A percentile compares a stretch with the other conserved stretches of the same genome.
phyloP scores from a whole-genome alignment of 768 basidiomycete species.

The Dendrothele bispora region DNA sequence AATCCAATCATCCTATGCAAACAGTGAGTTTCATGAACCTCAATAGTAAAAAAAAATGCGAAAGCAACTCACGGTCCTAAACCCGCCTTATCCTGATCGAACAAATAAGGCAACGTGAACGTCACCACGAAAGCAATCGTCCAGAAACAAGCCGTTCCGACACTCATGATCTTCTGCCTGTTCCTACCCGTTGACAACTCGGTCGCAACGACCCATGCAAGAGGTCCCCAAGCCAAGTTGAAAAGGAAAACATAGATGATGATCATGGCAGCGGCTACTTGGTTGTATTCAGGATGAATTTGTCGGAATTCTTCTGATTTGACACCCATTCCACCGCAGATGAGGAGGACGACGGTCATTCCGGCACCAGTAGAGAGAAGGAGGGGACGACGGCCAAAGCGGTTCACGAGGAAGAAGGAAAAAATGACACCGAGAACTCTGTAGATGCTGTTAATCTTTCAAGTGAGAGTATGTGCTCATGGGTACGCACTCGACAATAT shows the following conservation, averaged over 20 bases:
- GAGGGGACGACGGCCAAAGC: conserved; percentile 6
- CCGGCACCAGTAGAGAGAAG: conserved; percentile 1
- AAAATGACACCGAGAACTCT: conserved; percentile 7
- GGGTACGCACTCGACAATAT: neutral
- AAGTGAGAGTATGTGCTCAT: neutral
- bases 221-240: conserved; percentile 10
- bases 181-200: conserved; percentile 6
- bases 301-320: conserved; percentile 3
- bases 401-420: conserved; percentile 7
- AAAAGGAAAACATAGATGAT: conserved; percentile 10
- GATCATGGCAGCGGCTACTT: conserved; percentile 4
- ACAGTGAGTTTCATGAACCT: neutral
- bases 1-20: no score
- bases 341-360: conserved; percentile 6
- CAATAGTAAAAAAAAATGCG: neutral
- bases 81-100: conserved; percentile 1
- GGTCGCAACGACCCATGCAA: conserved; percentile 9
- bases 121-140: conserved; percentile 3
- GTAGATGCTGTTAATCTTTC: conserved; percentile 1
- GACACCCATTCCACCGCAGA: conserved; percentile 6
- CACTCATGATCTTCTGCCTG: conserved; percentile 7
- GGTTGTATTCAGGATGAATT: neutral
- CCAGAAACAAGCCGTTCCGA: conserved; percentile 8
- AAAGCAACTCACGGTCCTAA: neutral
- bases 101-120: conserved; percentile 9